Evolutionary conservation across 2,329 filamentous ascomycete genomes (phyloP), one percentile per base, ranked within the genome.

Genomic region (Alternaria sp.): DNA sequence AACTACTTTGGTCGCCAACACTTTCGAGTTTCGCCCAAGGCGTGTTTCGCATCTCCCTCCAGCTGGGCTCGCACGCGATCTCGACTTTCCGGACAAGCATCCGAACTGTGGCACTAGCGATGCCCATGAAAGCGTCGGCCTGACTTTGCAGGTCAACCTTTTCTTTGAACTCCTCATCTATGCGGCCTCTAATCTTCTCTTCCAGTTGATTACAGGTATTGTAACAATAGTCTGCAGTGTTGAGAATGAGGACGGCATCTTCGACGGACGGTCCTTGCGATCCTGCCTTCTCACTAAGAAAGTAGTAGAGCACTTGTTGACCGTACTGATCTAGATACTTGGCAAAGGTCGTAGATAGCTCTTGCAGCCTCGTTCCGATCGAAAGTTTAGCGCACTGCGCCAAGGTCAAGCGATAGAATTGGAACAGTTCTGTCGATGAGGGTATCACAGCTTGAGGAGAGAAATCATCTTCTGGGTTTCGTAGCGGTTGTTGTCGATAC

Each of bases 211-310:
- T 93, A 48, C 93, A 95, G 29, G 96, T 98, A 26, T 87, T 88
- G 73, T 97, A 94, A 86, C 95, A 99, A 77, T 98, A 99, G 73
- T 99, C 95, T 0, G 95, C 94, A 1, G 95, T 98, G 74, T 99
- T 99, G 46, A 99, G 83, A 1, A 98, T 93, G 3, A 96, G 81
- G 13, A 97, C 85, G 3, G 91, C 86, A 62, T 97, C 90, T 69
- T 97, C 88, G 2, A 95, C 79, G 0, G 85, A 85, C 2, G 85
- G 84, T 3, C 82, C 84, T 58, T 83, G 80, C 62, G 84, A 70
- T 72, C 84, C 77, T 66, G 83, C 65, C 76, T 87, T 71, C 78
- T 90, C 86, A 29, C 84, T 85, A 17, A 90, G 81, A 60, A 90
- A 89, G 63, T 89, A 85, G 14, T 96, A 84, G 6, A 99, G 83